phyloP scores from a whole-genome alignment of 768 basidiomycete genomes.

The Leccinum longicurvipes region DNA sequence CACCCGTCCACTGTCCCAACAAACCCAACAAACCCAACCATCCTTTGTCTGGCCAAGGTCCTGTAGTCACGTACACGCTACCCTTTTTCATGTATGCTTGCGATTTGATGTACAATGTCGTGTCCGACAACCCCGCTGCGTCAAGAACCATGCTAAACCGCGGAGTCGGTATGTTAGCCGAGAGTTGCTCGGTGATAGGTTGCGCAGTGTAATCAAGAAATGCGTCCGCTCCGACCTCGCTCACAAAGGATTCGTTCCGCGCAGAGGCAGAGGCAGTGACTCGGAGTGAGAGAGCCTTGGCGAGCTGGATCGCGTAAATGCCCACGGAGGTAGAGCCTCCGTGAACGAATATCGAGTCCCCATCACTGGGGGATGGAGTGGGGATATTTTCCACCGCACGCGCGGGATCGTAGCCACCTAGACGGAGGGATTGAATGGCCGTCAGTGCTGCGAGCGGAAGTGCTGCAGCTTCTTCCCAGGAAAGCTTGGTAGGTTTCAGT shows the following conservation, averaged over 20 bases:
- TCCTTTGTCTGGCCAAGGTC: constrained; percentile 38
- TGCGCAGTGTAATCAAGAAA: constrained; percentile 62
- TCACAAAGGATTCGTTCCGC: constrained; percentile 58
- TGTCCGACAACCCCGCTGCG: constrained; percentile 48
- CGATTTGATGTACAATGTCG: constrained; percentile 47
- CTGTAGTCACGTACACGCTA: constrained; percentile 53
- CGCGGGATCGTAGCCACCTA: constrained; percentile 46
- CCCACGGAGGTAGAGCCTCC: constrained; percentile 72
- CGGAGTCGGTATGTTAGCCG: constrained; percentile 41
- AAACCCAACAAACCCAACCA: constrained; percentile 14
- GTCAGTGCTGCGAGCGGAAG: constrained; percentile 58
- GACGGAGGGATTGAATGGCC: constrained; percentile 53
- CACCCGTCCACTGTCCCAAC: neutral
- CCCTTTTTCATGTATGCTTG: constrained; percentile 50
- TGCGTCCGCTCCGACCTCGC: constrained; percentile 61
- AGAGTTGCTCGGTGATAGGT: constrained; percentile 47
- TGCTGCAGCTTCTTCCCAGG: constrained; percentile 57
- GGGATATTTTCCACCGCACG: neutral
- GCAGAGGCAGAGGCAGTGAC: constrained; percentile 60
- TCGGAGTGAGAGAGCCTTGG: constrained; percentile 57
- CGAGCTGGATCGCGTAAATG: constrained; percentile 67
- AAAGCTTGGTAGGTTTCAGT: constrained; percentile 43
- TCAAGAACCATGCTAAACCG: constrained; percentile 62
- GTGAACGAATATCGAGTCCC: constrained; percentile 63
- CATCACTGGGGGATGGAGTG: neutral